Evolutionary conservation across 805 yeast genomes (phyloP).

Genomic region (Groenewaldozyma salmanticensis): DNA sequence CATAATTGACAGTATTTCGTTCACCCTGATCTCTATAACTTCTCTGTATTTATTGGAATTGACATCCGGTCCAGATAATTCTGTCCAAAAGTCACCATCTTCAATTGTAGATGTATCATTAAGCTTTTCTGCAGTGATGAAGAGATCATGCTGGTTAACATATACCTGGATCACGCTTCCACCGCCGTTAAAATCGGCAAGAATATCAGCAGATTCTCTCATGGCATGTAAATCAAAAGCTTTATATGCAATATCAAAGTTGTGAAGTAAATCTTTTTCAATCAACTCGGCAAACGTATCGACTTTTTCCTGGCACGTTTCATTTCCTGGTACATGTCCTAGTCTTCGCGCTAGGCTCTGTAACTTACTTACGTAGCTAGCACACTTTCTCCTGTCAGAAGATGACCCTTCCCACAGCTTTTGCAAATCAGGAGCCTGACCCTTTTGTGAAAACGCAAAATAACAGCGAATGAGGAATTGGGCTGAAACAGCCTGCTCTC

Average conservation of each 20-base stretch:
- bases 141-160: conserved; percentile 68
- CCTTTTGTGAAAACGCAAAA: conserved; percentile 59
- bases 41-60: conserved; percentile 42
- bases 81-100: conserved; percentile 40
- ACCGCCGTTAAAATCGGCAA: conserved; percentile 79
- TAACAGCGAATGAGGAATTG: conserved; percentile 68
- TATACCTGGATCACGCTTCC: conserved; percentile 71
- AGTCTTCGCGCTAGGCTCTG: conserved; percentile 56
- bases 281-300: conserved; percentile 65
- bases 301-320: conserved; percentile 32
- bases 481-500: conserved; percentile 63
- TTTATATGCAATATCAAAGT: conserved; percentile 66
- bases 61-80: conserved; percentile 49
- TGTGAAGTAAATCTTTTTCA: conserved; percentile 60
- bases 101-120: conserved; percentile 24
- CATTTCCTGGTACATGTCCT: conserved; percentile 19
- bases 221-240: conserved; percentile 59
- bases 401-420: conserved; percentile 38
- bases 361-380: conserved; percentile 56
- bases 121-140: conserved; percentile 39
- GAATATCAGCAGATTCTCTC: conserved; percentile 62
- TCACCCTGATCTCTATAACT: conserved; percentile 42
- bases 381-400: conserved; percentile 56
- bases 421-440: conserved; percentile 45
- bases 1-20: conserved; percentile 39